Evolutionary conservation across 495 filamentous ascomycete species (phyloP), one percentile per base, ranked within the genome.

Genomic region (Penicillium bialowiezense): DNA sequence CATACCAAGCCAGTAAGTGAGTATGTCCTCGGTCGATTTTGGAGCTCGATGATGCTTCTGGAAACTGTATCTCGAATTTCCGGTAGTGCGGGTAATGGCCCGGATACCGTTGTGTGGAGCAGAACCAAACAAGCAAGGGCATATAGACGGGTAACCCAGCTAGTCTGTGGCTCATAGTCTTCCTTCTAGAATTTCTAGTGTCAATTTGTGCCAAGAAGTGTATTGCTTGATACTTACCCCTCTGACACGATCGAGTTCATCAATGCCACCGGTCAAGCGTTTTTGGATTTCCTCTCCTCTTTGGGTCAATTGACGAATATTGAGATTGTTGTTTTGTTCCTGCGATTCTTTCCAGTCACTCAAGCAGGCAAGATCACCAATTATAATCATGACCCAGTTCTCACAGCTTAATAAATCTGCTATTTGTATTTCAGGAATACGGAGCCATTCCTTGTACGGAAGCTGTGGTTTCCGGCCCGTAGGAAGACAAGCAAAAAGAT

Each of bases 1-100:
- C 44, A 48, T 31, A 48, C 44, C 7, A 34, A 48, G 5, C 44
- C 44, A 2, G 44, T 48, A 23, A 48, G 44, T 13, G 44, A 48
- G 13, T 48, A 48, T 1, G 13, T 19, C 24, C 34, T 29, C 5
- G 44, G 44, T 20, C 24, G 37, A 40, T 48, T 48, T 24, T 48
- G 44, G 24, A 48, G 44, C 10, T 15, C 34, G 20, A 40, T 40
- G 21, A 48, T 39, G 9, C 33, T 38, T 9, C 44, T 26, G 10
- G 44, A n/a, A 40, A 48, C 44, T 1, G 44, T 33, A 20, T 33
- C 37, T 29, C 37, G 44, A 3, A 48, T 48, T 15, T 48, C 44
- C 3, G 44, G 44, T 1, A 48, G 18, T 29, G 44, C 35, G 3
- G 44, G 44, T 7, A 48, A 15, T 7, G 44, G 44, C 3, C 44